Percentiles rank a stretch among this genome's conserved stretches.
Evolutionary conservation across 2,329 filamentous ascomycete species (phyloP).

Genomic region (Magnaporthales sp.): DNA sequence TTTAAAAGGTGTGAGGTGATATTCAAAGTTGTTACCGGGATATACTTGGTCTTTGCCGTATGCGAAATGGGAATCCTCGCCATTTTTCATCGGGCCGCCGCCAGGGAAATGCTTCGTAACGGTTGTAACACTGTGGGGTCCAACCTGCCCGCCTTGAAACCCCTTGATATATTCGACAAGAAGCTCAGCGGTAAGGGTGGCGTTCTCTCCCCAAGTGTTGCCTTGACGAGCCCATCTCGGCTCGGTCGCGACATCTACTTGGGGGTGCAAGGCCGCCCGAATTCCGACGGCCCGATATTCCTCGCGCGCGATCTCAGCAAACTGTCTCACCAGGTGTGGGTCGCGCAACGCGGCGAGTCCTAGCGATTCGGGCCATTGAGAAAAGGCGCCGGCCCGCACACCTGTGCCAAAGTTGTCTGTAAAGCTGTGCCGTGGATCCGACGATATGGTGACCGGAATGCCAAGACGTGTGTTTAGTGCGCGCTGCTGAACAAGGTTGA

Average conservation of each 20-base stretch:
- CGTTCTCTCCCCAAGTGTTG: background rate
- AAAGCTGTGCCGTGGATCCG: background rate
- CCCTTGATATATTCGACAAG: constrained; percentile 36
- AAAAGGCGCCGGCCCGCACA: background rate
- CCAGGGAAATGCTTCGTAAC: constrained; percentile 19
- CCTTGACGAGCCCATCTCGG: background rate
- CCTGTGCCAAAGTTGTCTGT: background rate
- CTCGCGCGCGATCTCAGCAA: background rate
- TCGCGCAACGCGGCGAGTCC: background rate
- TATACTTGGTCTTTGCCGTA: constrained; percentile 48
- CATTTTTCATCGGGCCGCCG: too few relatives aligned
- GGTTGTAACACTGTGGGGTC: constrained; percentile 32
- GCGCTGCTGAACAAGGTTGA: constrained; percentile 30
- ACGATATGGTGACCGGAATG: background rate
- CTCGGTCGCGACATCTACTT: background rate
- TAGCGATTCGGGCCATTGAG: background rate
- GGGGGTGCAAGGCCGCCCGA: background rate
- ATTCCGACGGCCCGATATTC: background rate
- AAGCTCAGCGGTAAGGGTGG: background rate
- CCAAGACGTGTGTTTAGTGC: constrained; percentile 17
- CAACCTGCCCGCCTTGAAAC: constrained; percentile 35
- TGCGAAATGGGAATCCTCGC: constrained; percentile 23
- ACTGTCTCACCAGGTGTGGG: background rate
- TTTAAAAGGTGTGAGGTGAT: too few relatives aligned
- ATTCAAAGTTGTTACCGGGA: too few relatives aligned